phyloP scores from a whole-genome alignment of 371 early-diverging fungal species.

The Choanephora cucurbitarum region DNA sequence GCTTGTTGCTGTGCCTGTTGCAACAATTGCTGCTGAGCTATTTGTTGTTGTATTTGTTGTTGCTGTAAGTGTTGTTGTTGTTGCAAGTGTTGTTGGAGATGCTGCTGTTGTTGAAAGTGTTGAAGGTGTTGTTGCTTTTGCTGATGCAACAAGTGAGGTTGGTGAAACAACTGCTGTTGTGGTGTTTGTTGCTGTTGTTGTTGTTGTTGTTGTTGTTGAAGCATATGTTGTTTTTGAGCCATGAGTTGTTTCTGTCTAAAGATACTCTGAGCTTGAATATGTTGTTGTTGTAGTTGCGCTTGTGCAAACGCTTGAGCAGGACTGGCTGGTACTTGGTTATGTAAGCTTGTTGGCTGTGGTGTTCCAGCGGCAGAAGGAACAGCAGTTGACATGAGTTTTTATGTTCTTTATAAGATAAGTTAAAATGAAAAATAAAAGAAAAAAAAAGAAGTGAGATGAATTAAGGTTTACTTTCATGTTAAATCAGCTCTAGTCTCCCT shows the following conservation, averaged over 20 bases:
- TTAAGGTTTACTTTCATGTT: background rate
- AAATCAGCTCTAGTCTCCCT: background rate
- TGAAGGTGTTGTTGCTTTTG: slow-evolving; percentile 9
- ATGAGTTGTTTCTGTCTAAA: slow-evolving; percentile 31
- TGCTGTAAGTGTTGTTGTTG: slow-evolving; percentile 17
- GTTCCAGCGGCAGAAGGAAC: slow-evolving; percentile 28
- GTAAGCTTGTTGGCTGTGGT: slow-evolving; percentile 23
- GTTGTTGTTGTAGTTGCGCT: slow-evolving; percentile 22
- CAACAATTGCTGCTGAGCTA: slow-evolving; percentile 2
- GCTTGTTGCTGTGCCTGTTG: slow-evolving; percentile 7
- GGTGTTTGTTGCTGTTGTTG: slow-evolving; percentile 17
- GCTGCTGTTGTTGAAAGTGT: slow-evolving; percentile 11
- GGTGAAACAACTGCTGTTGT: slow-evolving; percentile 5
- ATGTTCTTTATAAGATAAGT: slow-evolving; percentile 1
- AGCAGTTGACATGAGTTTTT: slow-evolving; percentile 25
- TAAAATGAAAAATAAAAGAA: slow-evolving; percentile 6
- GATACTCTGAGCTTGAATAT: slow-evolving; percentile 25
- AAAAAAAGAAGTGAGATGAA: slow-evolving; percentile 1
- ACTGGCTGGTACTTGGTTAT: slow-evolving; percentile 16
- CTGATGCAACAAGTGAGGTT: slow-evolving; percentile 7
- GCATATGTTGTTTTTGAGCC: slow-evolving; percentile 17
- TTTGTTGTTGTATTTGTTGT: slow-evolving; percentile 16
- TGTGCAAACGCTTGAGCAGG: slow-evolving; percentile 28
- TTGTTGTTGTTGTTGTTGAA: slow-evolving; percentile 12
- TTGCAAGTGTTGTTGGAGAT: slow-evolving; percentile 17